These are phyloP conservation scores for Pleurotus sapidus DNA, from an alignment of 768 basidiomycete species.

Conservation along the genomic window DNA sequence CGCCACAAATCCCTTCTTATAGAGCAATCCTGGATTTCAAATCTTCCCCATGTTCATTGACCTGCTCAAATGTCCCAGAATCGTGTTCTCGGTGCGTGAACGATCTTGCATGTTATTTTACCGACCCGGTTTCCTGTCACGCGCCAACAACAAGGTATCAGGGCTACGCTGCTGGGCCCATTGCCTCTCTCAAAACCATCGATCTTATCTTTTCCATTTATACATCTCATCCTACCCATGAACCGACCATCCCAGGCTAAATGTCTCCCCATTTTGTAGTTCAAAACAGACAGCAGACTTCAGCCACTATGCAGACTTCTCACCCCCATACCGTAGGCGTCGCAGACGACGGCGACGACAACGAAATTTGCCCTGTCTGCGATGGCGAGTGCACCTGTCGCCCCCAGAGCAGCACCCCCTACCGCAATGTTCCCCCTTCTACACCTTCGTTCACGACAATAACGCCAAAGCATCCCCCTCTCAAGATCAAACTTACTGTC, in stretches of 20 bases:
- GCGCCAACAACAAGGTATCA: slow-evolving; percentile 12
- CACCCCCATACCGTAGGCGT: slow-evolving; percentile 63
- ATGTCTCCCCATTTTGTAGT: slow-evolving; percentile 20
- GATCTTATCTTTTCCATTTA: slow-evolving; percentile 5
- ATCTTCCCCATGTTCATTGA: slow-evolving; percentile 41
- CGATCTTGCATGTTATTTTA: slow-evolving; percentile 9
- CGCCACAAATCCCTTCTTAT: slow-evolving; percentile 14
- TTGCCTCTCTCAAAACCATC: slow-evolving; percentile 8
- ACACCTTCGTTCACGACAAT: slow-evolving; percentile 29
- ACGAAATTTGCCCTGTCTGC: slow-evolving; percentile 89
- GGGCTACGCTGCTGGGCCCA: background rate
- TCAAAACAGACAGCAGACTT: slow-evolving; percentile 46
- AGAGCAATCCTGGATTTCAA: slow-evolving; percentile 39
- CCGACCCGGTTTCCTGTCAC: slow-evolving; percentile 14
- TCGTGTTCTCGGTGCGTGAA: slow-evolving; percentile 31
- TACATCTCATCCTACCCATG: background rate
- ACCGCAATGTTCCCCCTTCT: slow-evolving; percentile 34
- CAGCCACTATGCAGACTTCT: slow-evolving; percentile 61
- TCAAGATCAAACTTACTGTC: slow-evolving; percentile 75
- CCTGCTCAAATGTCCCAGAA: slow-evolving; percentile 38
- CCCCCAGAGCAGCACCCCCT: slow-evolving; percentile 40
- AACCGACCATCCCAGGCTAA: slow-evolving; percentile 5
- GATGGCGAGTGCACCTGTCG: slow-evolving; percentile 85
- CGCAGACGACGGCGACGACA: slow-evolving; percentile 62
- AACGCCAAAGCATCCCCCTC: slow-evolving; percentile 31